Conservation (phyloP, 805 yeast genomes). For the Lipomyces sp. region DNA sequence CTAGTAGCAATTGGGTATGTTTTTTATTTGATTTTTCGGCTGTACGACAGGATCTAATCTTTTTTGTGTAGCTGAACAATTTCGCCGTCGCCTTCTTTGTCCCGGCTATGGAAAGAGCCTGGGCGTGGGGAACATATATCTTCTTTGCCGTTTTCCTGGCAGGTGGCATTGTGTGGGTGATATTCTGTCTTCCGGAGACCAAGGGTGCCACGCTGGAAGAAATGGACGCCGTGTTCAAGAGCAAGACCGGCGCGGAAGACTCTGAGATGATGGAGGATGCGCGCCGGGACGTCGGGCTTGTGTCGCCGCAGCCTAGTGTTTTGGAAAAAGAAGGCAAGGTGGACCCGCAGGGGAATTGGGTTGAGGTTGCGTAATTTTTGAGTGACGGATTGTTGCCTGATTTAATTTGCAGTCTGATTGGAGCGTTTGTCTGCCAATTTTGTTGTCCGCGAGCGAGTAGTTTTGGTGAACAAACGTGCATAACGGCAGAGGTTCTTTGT, state of each 20-base stretch:
- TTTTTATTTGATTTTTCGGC: too few species aligned
- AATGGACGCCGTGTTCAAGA: slow-evolving; percentile 23
- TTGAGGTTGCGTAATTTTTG: too few species aligned
- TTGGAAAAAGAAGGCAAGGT: too few species aligned
- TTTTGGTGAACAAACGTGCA: too few species aligned
- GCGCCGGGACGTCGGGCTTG: not conserved
- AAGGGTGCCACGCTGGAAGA: slow-evolving; percentile 21
- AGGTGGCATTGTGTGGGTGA: slow-evolving; percentile 27
- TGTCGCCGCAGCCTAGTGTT: too few species aligned
- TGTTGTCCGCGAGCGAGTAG: too few species aligned
- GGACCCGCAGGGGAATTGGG: too few species aligned
- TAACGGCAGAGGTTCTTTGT: too few species aligned
- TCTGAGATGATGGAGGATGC: not conserved
- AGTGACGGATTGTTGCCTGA: too few species aligned
- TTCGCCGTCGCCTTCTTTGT: slow-evolving; percentile 42
- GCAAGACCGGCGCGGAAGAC: not conserved
- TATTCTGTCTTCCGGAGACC: slow-evolving; percentile 20
- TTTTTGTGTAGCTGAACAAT: slow-evolving; percentile 42
- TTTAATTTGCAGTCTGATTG: too few species aligned
- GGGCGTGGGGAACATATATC: slow-evolving; percentile 34
- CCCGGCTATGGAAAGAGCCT: slow-evolving; percentile 45
- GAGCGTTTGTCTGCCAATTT: too few species aligned
- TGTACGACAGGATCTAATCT: too few species aligned
- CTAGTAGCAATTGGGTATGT: slow-evolving; percentile 59
- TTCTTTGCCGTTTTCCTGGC: slow-evolving; percentile 35